Evolutionary conservation across 2,329 filamentous ascomycete species (phyloP), one percentile per base, ranked within the genome.

Genomic region (Pseudogymnoascus sp.): DNA sequence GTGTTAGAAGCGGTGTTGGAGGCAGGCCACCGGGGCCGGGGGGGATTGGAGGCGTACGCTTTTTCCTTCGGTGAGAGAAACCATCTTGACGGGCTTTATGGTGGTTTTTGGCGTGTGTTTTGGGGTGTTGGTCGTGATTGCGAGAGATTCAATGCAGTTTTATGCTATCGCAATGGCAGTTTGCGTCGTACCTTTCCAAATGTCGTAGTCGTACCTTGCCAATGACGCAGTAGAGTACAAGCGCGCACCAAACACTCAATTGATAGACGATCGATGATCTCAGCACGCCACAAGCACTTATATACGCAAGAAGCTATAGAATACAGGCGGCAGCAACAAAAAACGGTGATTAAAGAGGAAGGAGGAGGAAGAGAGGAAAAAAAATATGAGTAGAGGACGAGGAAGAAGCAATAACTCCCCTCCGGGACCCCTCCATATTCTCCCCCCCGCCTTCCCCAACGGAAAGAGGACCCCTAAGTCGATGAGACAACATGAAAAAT

Each of bases 11-110:
- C 7, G 0, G 23, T 0, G 3, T 12, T 23, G n/a, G 19, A 45
- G 15, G 57, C 1, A 7, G 35, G 5, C 35, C 15, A 10, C 6
- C 2, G 34, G 18, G 57, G 12, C 35, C 15, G 10, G 10, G 4
- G 34, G 18, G 57, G 12, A 28, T n/a, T 19, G 15, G 13, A 12
- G 15, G 23, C 57, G 13, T 59, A 59, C 57, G 57, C 57, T 59
- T 59, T 59, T 38, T 30, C 57, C 57, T 45, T 59, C 33, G 35
- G 55, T 57, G 33, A 57, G 55, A 57, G 55, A 57, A n/a, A 30
- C 18, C 55, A 57, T 57, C 21, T 34, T 57, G 30, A 37, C 34
- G 10, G n/a, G 7, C 23, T 5, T 35, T 35, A 10, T 35, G 10
- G 18, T 18, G 12, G 9, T 48, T 45, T 48, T 8, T 48, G 41